A percentile compares a stretch with the other conserved stretches of the same genome.
Evolutionary conservation across 495 filamentous ascomycete genomes (phyloP).

Genomic region (Aspergillus olivimuriae): DNA sequence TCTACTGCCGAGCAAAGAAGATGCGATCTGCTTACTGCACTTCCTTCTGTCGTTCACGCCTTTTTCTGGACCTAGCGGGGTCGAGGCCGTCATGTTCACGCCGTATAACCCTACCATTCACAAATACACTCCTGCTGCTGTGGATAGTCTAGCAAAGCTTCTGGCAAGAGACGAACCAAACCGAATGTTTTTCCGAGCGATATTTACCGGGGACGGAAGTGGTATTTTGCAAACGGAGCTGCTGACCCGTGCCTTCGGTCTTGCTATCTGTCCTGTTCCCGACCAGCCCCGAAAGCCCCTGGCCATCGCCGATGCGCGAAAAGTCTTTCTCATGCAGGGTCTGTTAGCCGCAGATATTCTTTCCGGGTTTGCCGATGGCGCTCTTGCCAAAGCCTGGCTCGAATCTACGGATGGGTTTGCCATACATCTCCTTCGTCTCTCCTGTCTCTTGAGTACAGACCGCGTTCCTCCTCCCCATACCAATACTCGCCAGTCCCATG

Average conservation of each 20-base stretch:
- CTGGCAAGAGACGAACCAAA: slow-evolving; percentile 93
- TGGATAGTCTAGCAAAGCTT: slow-evolving; percentile 86
- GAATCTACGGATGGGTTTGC: slow-evolving; percentile 81
- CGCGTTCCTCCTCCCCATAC: slow-evolving; percentile 28
- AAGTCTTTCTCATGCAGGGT: slow-evolving; percentile 83
- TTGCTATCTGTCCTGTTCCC: slow-evolving; percentile 80
- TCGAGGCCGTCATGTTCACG: slow-evolving; percentile 65
- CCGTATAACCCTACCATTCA: slow-evolving; percentile 74
- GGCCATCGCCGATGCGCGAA: slow-evolving; percentile 69
- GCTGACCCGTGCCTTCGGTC: slow-evolving; percentile 79
- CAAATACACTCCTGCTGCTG: slow-evolving; percentile 80
- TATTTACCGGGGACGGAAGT: slow-evolving; percentile 68
- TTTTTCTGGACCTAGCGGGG: slow-evolving; percentile 49
- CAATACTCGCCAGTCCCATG: slow-evolving; percentile 26
- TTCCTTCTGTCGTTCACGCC: slow-evolving; percentile 90
- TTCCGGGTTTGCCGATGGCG: slow-evolving; percentile 62
- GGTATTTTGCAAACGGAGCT: slow-evolving; percentile 63
- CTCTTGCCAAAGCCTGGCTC: slow-evolving; percentile 76
- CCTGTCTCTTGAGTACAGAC: slow-evolving; percentile 62
- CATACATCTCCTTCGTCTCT: slow-evolving; percentile 64
- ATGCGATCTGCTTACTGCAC: slow-evolving; percentile 78
- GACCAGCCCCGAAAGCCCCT: slow-evolving; percentile 50
- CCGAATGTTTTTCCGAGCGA: slow-evolving; percentile 67
- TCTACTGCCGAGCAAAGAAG: slow-evolving; percentile 78
- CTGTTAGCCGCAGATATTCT: slow-evolving; percentile 88